Evolutionary conservation across 2,329 filamentous ascomycete species (phyloP).

Genomic region (Paramyrothecium roridum): DNA sequence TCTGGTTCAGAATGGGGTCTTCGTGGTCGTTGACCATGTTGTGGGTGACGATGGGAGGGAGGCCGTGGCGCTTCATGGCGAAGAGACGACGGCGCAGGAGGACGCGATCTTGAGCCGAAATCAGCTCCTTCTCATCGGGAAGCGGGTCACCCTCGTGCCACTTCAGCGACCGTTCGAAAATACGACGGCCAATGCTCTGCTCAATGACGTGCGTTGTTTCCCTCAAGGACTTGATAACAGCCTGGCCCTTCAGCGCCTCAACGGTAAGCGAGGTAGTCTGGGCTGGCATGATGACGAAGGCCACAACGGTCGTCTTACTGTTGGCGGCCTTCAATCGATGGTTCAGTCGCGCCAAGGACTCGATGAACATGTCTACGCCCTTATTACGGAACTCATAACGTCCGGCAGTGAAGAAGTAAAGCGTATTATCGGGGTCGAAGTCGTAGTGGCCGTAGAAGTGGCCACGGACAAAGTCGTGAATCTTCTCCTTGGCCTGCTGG

Average conservation of each 20-base stretch:
- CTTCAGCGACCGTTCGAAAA: conserved; percentile 90
- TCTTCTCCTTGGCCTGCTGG: conserved; percentile 94
- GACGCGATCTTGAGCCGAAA: conserved; percentile 88
- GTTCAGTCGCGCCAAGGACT: conserved; percentile 90
- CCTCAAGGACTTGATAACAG: conserved; percentile 91
- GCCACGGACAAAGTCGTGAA: conserved; percentile 94
- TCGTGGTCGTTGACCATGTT: conserved; percentile 96
- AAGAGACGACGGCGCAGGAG: conserved; percentile 88
- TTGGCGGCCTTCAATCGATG: conserved; percentile 82
- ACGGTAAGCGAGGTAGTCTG: conserved; percentile 94
- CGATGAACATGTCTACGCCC: conserved; percentile 99
- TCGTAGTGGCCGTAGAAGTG: conserved; percentile 99
- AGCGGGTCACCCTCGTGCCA: conserved; percentile 94
- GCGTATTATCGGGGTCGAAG: conserved; percentile 92
- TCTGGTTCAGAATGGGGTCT: conserved; percentile 92
- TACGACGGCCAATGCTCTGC: conserved; percentile 83
- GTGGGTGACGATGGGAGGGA: conserved; percentile 96
- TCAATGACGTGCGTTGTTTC: conserved; percentile 94
- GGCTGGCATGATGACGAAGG: conserved; percentile 98
- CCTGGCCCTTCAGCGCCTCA: conserved; percentile 93
- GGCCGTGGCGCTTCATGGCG: conserved; percentile 88
- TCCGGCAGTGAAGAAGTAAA: conserved; percentile 96
- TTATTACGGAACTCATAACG: conserved; percentile 98
- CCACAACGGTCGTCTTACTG: conserved; percentile 91
- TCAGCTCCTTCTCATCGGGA: conserved; percentile 94